A percentile compares a stretch with the other conserved stretches of the same genome.
phyloP scores from a whole-genome alignment of 192 early-diverging fungal genomes.

The Dispira parvispora region DNA sequence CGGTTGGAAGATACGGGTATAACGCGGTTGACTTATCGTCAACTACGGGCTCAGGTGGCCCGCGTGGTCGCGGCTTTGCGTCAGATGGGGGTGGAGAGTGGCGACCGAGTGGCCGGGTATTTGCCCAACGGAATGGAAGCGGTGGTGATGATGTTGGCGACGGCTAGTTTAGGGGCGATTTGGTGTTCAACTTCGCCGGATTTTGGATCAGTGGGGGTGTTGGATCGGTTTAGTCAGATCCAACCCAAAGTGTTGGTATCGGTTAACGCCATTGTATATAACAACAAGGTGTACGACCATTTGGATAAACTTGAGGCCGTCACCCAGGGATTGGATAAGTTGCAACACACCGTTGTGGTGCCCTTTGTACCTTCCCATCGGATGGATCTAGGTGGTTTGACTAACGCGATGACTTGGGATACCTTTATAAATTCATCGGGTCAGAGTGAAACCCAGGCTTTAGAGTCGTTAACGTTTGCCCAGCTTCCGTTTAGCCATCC shows the following conservation, averaged over 20 bases:
- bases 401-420: slow-evolving; percentile 21
- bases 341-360: slow-evolving; percentile 64
- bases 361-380: slow-evolving; percentile 36
- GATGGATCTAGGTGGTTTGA: slow-evolving; percentile 16
- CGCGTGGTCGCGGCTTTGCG: slow-evolving; percentile 56
- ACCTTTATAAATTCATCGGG: slow-evolving; percentile 33
- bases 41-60: slow-evolving; percentile 55
- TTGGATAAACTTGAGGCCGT: slow-evolving; percentile 57
- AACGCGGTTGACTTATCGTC: slow-evolving; percentile 34
- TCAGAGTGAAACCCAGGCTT: slow-evolving; percentile 13
- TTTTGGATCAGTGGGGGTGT: slow-evolving; percentile 79
- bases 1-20: slow-evolving; percentile 13
- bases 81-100: slow-evolving; percentile 43
- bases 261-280: slow-evolving; percentile 82
- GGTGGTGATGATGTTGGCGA: slow-evolving; percentile 60
- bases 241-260: slow-evolving; percentile 81
- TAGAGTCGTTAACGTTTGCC: slow-evolving; percentile 43
- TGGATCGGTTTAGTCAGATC: slow-evolving; percentile 89
- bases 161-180: slow-evolving; percentile 70
- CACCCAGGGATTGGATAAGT: slow-evolving; percentile 40
- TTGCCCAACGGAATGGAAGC: slow-evolving; percentile 77
- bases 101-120: slow-evolving; percentile 79
- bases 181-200: slow-evolving; percentile 91
- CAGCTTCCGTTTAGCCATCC: slow-evolving; percentile 87
- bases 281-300: slow-evolving; percentile 70